A percentile compares a stretch with the other conserved stretches of the same genome.
phyloP scores from a whole-genome alignment of 352 stramenopile species.

The Elongisporangium senticosum region DNA sequence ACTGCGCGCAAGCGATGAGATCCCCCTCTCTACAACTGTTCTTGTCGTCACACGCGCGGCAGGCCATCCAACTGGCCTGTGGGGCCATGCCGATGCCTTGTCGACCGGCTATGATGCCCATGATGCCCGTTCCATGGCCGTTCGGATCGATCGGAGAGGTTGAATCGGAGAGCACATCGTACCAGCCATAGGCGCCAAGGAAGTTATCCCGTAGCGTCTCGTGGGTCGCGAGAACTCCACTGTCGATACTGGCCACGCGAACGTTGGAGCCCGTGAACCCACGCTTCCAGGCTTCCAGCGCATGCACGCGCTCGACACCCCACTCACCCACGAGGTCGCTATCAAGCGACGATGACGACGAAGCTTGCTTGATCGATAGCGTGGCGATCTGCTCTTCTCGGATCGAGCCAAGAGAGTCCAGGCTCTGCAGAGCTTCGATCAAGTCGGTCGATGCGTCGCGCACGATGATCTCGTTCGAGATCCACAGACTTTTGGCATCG shows the following conservation, averaged over 20 bases:
- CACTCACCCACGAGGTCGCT: constrained; percentile 24
- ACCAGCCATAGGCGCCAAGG: constrained; percentile 39
- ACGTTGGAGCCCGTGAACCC: constrained; percentile 29
- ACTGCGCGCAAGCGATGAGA: constrained; percentile 39
- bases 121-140: constrained; percentile 30
- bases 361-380: constrained; percentile 10
- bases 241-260: constrained; percentile 44
- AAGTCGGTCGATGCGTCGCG: constrained; percentile 26
- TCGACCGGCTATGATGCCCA: constrained; percentile 26
- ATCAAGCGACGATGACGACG: constrained; percentile 7
- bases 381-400: constrained; percentile 16
- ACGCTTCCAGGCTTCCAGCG: constrained; percentile 28
- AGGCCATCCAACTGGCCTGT: constrained; percentile 31
- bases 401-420: constrained; percentile 24
- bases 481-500: constrained; percentile 33
- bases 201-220: constrained; percentile 25
- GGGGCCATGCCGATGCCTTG: constrained; percentile 31
- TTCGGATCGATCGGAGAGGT: constrained; percentile 23
- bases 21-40: constrained; percentile 26
- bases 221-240: constrained; percentile 32
- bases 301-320: constrained; percentile 32
- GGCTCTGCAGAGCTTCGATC: constrained; percentile 21
- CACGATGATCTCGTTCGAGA: constrained; percentile 41
- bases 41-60: constrained; percentile 25
- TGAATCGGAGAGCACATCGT: constrained; percentile 27